Evolutionary conservation across 2,329 filamentous ascomycete species (phyloP).

Genomic region (Trichoderma sp.): DNA sequence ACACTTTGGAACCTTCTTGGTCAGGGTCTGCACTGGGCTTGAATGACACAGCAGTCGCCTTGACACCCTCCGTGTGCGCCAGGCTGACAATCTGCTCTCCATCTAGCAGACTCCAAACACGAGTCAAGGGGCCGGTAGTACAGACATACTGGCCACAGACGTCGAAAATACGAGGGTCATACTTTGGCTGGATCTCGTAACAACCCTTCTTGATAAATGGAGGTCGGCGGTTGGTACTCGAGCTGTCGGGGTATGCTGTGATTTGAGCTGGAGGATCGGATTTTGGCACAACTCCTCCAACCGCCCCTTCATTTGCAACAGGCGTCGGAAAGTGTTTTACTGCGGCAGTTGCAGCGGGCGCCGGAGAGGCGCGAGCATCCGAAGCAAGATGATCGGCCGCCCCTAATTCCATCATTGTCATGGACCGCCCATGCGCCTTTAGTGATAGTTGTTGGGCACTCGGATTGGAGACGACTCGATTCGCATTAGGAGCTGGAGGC

Average conservation of each 20-base stretch:
- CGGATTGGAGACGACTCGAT: conserved; percentile 34
- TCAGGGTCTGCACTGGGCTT: conserved; percentile 76
- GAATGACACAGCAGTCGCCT: conserved; percentile 78
- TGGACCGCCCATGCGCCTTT: conserved; percentile 33
- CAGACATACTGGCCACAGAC: conserved; percentile 86
- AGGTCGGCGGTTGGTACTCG: conserved; percentile 78
- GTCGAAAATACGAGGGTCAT: conserved; percentile 82
- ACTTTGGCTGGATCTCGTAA: conserved; percentile 77
- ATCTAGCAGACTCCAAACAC: conserved; percentile 81
- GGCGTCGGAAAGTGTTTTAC: conserved; percentile 21
- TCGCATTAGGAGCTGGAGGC: not conserved
- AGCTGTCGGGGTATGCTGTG: conserved; percentile 77
- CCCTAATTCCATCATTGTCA: conserved; percentile 38
- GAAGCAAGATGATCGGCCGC: conserved; percentile 28
- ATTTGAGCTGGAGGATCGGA: conserved; percentile 49
- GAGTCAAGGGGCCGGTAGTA: conserved; percentile 80
- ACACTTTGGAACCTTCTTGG: conserved; percentile 77
- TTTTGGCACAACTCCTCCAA: conserved; percentile 27
- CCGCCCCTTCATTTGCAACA: conserved; percentile 23
- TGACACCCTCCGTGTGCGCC: conserved; percentile 80
- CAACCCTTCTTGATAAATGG: conserved; percentile 70
- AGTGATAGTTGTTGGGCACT: conserved; percentile 32
- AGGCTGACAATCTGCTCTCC: conserved; percentile 80
- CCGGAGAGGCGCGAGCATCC: conserved; percentile 27
- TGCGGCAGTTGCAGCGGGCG: conserved; percentile 23